Base-by-base conservation (phyloP, 2,329 filamentous ascomycete species). In the Colletotrichum camelliae region DNA sequence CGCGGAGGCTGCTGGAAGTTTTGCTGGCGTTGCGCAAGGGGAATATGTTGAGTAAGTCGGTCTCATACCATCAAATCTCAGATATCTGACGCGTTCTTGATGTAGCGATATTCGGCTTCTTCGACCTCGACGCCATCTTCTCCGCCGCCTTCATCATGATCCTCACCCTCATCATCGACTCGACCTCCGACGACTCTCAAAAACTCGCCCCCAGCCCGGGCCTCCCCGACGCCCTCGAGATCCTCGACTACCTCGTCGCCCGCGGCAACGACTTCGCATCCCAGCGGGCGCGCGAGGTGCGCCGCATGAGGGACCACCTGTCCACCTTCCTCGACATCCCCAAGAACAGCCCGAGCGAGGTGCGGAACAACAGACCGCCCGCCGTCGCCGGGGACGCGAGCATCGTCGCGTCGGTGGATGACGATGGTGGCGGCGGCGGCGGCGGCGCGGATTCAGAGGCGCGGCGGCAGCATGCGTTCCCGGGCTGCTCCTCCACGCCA, bases 191-290 rank as follows among this genome's bases (percentile, higher is more conserved):
- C 3, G 80, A 81, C 4, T 62, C 67, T 6, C 72, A 80, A 15
- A 81, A 79, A 7, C 79, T 82, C 21, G 78, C 77, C 4, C 79
- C 81, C 0, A 79, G 77, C 7, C 81, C 81, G 1, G 81, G 81
- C 4, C 60, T 82, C 6, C 71, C 77, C 0, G 80, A 82, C 3
- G 80, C 80, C 1, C 24, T 82, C 37, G 80, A 81, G 27, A 81
- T 80, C 13, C 72, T 82, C n/a, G 80, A 82, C 37, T 78, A 82
- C 24, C 77, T 82, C 1, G 81, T 77, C 12, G 80, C 80, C 4
- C 73, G 79, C 5, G 80, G 81, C 7, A 82, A 82, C 62, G 77
- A 77, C 0, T 81, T 81, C 52, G 81, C 81, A 2, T 33, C 72
- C 7, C 72, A 75, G 16, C 16, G 72, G 12, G 72, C 72, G 21